Percentiles rank a stretch among this genome's conserved stretches.
Evolutionary conservation across 345 rosid genomes (phyloP).

Genomic region (Populus deltoides): DNA sequence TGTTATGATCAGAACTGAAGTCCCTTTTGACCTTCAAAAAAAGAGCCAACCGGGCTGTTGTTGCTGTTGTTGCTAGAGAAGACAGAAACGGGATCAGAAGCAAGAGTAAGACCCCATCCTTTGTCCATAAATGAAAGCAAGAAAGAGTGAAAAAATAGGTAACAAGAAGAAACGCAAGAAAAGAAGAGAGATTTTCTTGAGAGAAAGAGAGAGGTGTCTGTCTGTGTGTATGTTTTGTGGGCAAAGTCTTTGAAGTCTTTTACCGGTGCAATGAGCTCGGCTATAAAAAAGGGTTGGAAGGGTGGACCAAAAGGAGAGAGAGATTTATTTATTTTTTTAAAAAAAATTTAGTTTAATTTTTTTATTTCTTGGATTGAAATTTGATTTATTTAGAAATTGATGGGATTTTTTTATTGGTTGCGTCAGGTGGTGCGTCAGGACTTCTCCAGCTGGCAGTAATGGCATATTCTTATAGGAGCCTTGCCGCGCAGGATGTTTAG

Average conservation of each 20-base stretch:
- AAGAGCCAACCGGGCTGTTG: background rate
- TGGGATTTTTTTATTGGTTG: conserved; percentile 14
- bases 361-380: background rate
- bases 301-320: conserved; percentile 38
- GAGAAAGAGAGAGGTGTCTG: background rate
- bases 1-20: background rate
- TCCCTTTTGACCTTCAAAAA: background rate
- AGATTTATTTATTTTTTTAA: background rate
- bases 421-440: conserved; percentile 73
- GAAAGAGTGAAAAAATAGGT: no score
- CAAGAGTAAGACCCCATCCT: conserved; percentile 85
- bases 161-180: conserved; percentile 5
- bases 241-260: conserved; percentile 70
- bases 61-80: conserved; percentile 12
- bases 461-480: background rate
- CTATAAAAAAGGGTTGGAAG: conserved; percentile 79
- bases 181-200: background rate
- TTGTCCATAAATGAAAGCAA: conserved; percentile 64
- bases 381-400: background rate
- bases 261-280: conserved; percentile 53
- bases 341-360: background rate
- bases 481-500: background rate
- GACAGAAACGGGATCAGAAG: conserved; percentile 46
- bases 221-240: background rate
- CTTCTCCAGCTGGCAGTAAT: conserved; percentile 23